Base-by-base conservation (phyloP, 495 filamentous ascomycete genomes). In the Penicillium verhagenii region DNA sequence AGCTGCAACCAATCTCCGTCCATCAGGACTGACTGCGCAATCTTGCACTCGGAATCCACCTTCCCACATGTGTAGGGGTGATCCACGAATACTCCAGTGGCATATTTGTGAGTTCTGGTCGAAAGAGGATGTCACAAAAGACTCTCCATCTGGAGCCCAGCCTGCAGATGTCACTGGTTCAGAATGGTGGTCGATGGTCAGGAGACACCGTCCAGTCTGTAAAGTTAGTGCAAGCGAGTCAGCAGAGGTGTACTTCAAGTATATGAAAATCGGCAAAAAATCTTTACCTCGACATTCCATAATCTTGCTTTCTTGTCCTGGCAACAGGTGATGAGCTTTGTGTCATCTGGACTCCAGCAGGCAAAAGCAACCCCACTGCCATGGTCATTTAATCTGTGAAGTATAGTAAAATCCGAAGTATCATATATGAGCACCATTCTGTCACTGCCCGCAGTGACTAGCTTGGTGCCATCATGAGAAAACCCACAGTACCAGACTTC, bases 401-500 rank as follows among this genome's bases (percentile, higher is more conserved):
- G 60, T 3, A 87, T 73, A 16, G 83, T 70, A 55, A 91, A 96
- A 1, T 75, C 79, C 14, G 71, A 74, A 6, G 91, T 89, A 47
- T 95, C 86, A 70, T 93, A 97, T 48, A 99, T 90, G 52, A 90
- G 79, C 38, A 94, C 85, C 9, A 75, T 79, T 9, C 76, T 80
- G 59, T 92, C 91, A 57, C 80, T 79, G 50, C 93, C 88, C 53
- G 89, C 87, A 57, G 90, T 91, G 8, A 92, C 94, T 51, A 99
- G 71, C 47, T 84, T 87, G 45, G 79, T 84, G 25, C 94, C 94
- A 61, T 97, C 90, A 57, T 96, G 85, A 6, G 94, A 97, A 66
- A 96, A 99, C 53, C 83, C 77, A 20, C 96, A 80, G 58, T 87
- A 86, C 90, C 91, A 99, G 11, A 97, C 88, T 71, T 99, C 92